Evolutionary conservation across 108 stramenopile genomes (phyloP).

Genomic region (Chaetoceros tenuissimus): DNA sequence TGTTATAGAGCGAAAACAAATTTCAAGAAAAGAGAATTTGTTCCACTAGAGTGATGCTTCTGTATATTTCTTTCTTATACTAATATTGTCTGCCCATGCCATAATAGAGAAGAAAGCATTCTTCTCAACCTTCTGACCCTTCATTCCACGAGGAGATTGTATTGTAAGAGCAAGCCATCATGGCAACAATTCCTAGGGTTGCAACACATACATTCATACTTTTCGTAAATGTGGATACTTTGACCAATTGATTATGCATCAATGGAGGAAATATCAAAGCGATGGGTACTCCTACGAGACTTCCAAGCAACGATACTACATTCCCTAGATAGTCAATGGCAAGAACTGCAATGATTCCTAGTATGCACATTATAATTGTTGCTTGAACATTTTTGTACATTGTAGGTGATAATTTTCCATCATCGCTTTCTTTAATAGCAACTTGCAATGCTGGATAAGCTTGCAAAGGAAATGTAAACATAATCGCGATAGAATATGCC

Average conservation of each 20-base stretch:
- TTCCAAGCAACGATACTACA: constrained; percentile 40
- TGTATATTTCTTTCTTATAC: no score
- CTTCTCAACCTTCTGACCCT: constrained; percentile 14
- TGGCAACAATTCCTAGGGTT: constrained; percentile 20
- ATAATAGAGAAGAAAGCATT: no score
- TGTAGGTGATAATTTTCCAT: background rate
- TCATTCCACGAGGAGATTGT: constrained; percentile 29
- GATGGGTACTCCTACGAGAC: constrained; percentile 39
- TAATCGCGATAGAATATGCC: constrained; percentile 41
- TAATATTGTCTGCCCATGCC: no score
- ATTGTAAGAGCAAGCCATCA: constrained; percentile 22
- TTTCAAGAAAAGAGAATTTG: no score
- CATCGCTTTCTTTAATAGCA: constrained; percentile 1
- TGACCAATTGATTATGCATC: constrained; percentile 14
- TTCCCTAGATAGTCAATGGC: constrained; percentile 36
- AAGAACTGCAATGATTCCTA: constrained; percentile 26
- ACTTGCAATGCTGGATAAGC: constrained; percentile 52
- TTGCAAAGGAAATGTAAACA: constrained; percentile 49
- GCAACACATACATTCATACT: constrained; percentile 23
- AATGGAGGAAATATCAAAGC: constrained; percentile 38
- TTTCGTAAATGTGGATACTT: background rate
- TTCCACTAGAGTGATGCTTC: no score
- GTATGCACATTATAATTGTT: constrained; percentile 9
- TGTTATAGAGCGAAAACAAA: no score
- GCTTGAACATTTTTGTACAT: constrained; percentile 11